These are phyloP conservation scores for Elsinoe perseae DNA, from an alignment of 2,329 filamentous ascomycete species.

Conservation along the genomic window DNA sequence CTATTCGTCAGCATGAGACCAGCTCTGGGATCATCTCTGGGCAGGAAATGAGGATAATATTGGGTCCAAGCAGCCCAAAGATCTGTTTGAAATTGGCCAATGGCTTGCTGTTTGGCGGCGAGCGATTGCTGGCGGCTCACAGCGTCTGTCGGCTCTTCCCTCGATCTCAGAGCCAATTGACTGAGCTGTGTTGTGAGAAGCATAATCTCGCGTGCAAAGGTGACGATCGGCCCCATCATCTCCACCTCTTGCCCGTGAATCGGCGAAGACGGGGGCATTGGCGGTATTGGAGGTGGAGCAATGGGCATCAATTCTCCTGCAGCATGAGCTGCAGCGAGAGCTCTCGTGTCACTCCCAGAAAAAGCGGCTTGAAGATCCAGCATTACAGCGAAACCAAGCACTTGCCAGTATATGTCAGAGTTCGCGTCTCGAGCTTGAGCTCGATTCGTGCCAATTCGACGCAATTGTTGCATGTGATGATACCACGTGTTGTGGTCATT, in stretches of 20 bases:
- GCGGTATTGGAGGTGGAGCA: neutral
- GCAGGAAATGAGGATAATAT: slow-evolving; percentile 25
- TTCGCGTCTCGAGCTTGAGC: slow-evolving; percentile 29
- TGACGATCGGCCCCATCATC: neutral
- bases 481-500: slow-evolving; percentile 46
- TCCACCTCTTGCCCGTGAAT: slow-evolving; percentile 10
- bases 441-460: slow-evolving; percentile 43
- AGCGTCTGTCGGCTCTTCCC: neutral
- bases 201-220: slow-evolving; percentile 3
- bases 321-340: neutral
- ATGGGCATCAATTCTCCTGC: neutral
- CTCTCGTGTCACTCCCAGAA: slow-evolving; percentile 21
- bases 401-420: slow-evolving; percentile 42
- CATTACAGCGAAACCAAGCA: slow-evolving; percentile 48
- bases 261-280: slow-evolving; percentile 8
- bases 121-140: slow-evolving; percentile 11
- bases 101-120: slow-evolving; percentile 22
- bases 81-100: slow-evolving; percentile 25
- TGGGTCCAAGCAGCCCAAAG: slow-evolving; percentile 25
- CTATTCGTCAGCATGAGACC: slow-evolving; percentile 27
- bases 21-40: slow-evolving; percentile 21
- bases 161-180: neutral
- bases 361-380: slow-evolving; percentile 51
- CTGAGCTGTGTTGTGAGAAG: slow-evolving; percentile 1
- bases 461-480: slow-evolving; percentile 46